Base-by-base conservation (phyloP, 2,329 filamentous ascomycete genomes). In the Cercospora sp. region DNA sequence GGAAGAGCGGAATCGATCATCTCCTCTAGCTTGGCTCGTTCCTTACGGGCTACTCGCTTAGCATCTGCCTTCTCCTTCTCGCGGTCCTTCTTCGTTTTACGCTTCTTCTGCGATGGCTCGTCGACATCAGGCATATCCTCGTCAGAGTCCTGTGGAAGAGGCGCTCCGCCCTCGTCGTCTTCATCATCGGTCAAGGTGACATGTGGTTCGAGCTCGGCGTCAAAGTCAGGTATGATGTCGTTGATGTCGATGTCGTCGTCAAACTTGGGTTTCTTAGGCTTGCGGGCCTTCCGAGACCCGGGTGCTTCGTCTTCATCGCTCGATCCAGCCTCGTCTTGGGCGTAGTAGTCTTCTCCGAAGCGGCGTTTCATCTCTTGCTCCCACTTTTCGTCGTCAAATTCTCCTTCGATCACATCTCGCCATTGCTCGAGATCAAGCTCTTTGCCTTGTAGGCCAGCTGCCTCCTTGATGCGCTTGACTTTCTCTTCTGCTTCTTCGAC, bases 221-320 rank as follows among this genome's bases (percentile, higher is more conserved):
- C 88, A 76, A 96, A 97, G 69, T 97, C 92, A 1, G 93, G 93
- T 30, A 97, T 83, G 61, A 97, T 85, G 78, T 97, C 94, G 69
- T 91, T 93, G 82, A 99, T 98, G 77, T 98, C 94, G 74, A 99
- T 97, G 78, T 99, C 95, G 76, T 98, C 93, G 75, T 97, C 92
- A 91, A 94, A 99, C 70, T 89, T 91, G 9, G 92, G 93, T 82
- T 97, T 97, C 84, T 92, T 93, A 71, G 85, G 85, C 76, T 86
- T 89, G 72, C 88, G 88, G 78, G 87, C 89, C 64, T 77, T 79
- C 64, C 76, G 77, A 26, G 30, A 13, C 23, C 69, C 73, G 60
- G 77, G 66, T 59, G 68, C 69, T 23, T 70, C 80, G 72, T 75
- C 78, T 18, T 81, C 80, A 48, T 82, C 86, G 7, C 63, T 68